Evolutionary conservation across 306 rosid species (phyloP).

Genomic region (Lathyrus sativus): DNA sequence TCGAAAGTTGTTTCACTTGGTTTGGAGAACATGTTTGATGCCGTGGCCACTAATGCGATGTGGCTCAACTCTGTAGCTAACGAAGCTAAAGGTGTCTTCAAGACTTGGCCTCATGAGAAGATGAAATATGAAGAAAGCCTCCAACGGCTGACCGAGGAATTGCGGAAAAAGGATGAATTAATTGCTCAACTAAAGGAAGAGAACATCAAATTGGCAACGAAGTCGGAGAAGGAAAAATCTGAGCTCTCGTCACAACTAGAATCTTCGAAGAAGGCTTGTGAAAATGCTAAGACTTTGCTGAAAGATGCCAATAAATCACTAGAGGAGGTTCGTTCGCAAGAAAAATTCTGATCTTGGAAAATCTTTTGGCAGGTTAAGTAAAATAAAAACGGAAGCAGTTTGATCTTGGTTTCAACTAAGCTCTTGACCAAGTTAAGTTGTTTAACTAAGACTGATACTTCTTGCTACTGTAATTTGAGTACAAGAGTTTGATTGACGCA

Average conservation of each 20-base stretch:
- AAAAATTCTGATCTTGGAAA: neutral
- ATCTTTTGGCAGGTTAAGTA: neutral
- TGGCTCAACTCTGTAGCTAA: neutral
- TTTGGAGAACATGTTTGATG: neutral
- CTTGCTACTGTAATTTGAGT: no score
- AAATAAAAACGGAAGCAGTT: neutral
- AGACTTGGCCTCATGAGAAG: neutral
- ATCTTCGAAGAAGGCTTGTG: neutral
- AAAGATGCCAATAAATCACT: neutral
- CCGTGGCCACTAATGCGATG: neutral
- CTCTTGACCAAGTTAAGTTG: no score
- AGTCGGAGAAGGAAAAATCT: neutral
- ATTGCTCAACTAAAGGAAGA: slow-evolving; percentile 4
- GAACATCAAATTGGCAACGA: neutral
- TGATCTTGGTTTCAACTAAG: neutral
- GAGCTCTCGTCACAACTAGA: neutral
- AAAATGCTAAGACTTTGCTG: neutral
- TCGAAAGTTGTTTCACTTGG: neutral
- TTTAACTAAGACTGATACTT: no score
- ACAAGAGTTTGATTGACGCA: no score
- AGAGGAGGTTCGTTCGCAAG: neutral
- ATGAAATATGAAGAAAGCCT: neutral
- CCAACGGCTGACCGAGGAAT: neutral
- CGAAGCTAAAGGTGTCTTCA: neutral
- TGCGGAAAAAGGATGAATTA: neutral